phyloP scores from a whole-genome alignment of 257 asterid genomes.

The Voacanga thouarsii region DNA sequence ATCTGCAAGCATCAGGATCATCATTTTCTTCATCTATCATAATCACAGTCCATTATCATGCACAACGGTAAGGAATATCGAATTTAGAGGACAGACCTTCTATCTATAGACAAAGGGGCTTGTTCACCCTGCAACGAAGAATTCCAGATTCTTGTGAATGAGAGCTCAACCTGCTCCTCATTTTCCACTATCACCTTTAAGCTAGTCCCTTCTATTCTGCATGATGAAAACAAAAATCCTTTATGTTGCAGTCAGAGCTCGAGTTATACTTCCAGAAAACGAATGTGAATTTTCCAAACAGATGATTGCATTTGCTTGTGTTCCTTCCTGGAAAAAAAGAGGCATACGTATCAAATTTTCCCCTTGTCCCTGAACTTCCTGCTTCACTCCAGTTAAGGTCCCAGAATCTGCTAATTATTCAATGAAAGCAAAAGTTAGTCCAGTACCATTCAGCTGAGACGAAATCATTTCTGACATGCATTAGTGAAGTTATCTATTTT shows the following conservation, averaged over 20 bases:
- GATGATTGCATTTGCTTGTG: background rate
- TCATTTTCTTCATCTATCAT: slow-evolving; percentile 13
- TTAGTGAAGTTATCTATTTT: background rate
- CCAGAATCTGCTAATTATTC: slow-evolving; percentile 43
- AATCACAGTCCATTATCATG: background rate
- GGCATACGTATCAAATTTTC: slow-evolving; percentile 44
- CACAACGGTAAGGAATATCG: background rate
- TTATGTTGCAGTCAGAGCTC: background rate
- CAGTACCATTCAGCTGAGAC: slow-evolving; percentile 1
- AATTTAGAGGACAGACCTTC: slow-evolving; percentile 40
- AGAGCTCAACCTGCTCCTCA: slow-evolving; percentile 67
- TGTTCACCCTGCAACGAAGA: slow-evolving; percentile 58
- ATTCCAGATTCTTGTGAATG: slow-evolving; percentile 82
- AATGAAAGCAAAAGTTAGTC: background rate
- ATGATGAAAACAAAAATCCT: background rate
- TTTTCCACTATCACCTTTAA: slow-evolving; percentile 51
- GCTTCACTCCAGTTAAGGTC: slow-evolving; percentile 65
- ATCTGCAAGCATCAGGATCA: slow-evolving; percentile 40
- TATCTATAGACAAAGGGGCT: slow-evolving; percentile 64
- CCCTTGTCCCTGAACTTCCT: slow-evolving; percentile 45
- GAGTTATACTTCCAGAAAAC: background rate
- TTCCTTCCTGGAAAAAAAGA: background rate
- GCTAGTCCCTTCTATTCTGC: slow-evolving; percentile 66
- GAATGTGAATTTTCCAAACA: background rate
- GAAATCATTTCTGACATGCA: background rate